A percentile compares a stretch with the other conserved stretches of the same genome.
These are phyloP conservation scores for Cucumis melo DNA, from an alignment of 306 rosid genomes.

Conservation along the genomic window DNA sequence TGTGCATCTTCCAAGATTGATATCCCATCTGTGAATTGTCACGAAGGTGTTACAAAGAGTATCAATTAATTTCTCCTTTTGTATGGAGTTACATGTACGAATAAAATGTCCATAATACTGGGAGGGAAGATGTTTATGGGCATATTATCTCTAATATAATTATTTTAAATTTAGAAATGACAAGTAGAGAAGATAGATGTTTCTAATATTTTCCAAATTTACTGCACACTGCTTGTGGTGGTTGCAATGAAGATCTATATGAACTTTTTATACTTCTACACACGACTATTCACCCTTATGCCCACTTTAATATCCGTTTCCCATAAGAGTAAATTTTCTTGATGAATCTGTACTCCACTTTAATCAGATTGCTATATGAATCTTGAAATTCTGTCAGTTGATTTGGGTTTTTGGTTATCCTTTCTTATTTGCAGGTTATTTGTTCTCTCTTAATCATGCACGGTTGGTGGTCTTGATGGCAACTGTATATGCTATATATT, in stretches of 20 bases:
- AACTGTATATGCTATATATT: slow-evolving; percentile 54
- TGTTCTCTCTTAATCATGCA: slow-evolving; percentile 90
- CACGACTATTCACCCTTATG: neutral
- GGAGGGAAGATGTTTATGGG: neutral
- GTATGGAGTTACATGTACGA: neutral
- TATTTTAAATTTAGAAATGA: neutral
- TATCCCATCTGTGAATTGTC: neutral
- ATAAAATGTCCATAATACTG: neutral
- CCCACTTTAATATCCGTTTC: neutral
- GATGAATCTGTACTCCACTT: neutral
- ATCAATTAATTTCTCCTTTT: neutral
- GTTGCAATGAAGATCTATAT: neutral
- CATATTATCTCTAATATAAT: neutral
- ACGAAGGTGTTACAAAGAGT: neutral
- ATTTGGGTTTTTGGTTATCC: neutral
- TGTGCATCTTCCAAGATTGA: neutral
- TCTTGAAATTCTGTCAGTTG: neutral
- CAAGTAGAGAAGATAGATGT: neutral
- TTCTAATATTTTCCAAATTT: neutral
- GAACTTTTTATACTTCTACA: neutral
- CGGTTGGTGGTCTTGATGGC: slow-evolving; percentile 78
- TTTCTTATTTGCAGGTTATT: slow-evolving; percentile 52
- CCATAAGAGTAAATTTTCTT: neutral
- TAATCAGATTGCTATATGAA: neutral
- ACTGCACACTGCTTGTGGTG: neutral